Evolutionary conservation across 805 yeast genomes (phyloP).

Genomic region (Candida verbasci): DNA sequence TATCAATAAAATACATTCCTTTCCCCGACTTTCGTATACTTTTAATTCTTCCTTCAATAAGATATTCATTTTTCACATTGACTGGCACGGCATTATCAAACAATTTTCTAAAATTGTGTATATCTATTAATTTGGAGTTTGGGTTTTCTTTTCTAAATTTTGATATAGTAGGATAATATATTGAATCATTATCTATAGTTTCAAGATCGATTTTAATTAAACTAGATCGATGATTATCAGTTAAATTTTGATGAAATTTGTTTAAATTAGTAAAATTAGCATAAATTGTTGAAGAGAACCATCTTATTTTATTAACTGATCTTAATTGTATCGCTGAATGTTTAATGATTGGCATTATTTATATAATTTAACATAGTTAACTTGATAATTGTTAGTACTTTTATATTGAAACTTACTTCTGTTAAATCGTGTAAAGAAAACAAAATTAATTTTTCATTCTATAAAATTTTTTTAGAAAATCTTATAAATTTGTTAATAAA

Average conservation of each 20-base stretch:
- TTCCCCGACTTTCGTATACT: slow-evolving; percentile 63
- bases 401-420: too few species aligned
- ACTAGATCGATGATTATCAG: neutral
- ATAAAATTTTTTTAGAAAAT: too few species aligned
- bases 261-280: neutral
- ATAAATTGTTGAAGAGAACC: neutral
- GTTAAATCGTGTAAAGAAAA: neutral
- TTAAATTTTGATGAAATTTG: neutral
- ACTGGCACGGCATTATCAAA: slow-evolving; percentile 9
- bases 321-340: too few species aligned
- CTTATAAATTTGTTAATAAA: too few species aligned
- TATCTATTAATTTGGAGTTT: neutral
- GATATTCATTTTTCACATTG: slow-evolving; percentile 6
- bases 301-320: too few species aligned
- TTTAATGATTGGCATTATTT: neutral
- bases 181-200: neutral
- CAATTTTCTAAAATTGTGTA: slow-evolving; percentile 6
- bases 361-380: neutral
- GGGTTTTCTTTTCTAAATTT: neutral
- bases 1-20: slow-evolving; percentile 65
- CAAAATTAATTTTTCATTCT: too few species aligned
- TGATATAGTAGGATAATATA: neutral
- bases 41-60: slow-evolving; percentile 51
- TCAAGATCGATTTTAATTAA: neutral
- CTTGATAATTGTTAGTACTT: too few species aligned